These are phyloP conservation scores for Mycena chlorophos DNA, from an alignment of 768 basidiomycete genomes.

Conservation along the genomic window DNA sequence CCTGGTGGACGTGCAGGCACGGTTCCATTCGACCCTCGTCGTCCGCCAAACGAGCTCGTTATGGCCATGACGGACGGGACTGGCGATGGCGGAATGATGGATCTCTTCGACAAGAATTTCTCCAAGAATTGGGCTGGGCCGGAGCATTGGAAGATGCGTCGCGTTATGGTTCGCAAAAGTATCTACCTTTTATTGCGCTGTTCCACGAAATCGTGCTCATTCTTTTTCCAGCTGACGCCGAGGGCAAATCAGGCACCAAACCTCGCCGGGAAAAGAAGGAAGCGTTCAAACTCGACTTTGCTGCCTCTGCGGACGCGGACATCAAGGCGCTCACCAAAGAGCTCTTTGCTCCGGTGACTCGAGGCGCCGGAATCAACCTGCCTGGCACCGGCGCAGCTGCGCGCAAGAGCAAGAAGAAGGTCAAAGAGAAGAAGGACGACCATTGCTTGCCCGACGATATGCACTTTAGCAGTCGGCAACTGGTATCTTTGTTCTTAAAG, in stretches of 20 bases:
- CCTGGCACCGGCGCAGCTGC: conserved; percentile 51
- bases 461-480: conserved; percentile 90
- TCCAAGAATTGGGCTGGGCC: conserved; percentile 98
- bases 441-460: conserved; percentile 92
- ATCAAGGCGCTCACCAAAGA: conserved; percentile 65
- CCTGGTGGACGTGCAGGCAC: conserved; percentile 47
- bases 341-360: conserved; percentile 76
- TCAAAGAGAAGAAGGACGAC: conserved; percentile 68
- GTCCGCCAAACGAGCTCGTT: conserved; percentile 73
- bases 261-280: conserved; percentile 73
- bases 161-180: conserved; percentile 72
- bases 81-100: conserved; percentile 60
- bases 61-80: conserved; percentile 79
- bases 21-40: conserved; percentile 84
- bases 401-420: conserved; percentile 42
- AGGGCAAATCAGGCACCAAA: conserved; percentile 48
- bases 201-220: background rate
- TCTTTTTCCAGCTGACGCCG: conserved; percentile 28
- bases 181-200: conserved; percentile 25
- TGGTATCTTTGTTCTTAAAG: conserved; percentile 92
- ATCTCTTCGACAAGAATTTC: conserved; percentile 87
- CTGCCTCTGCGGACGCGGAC: conserved; percentile 57
- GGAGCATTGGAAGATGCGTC: conserved; percentile 95
- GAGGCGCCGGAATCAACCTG: conserved; percentile 67
- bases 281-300: conserved; percentile 80